Evolutionary conservation across 2,329 filamentous ascomycete genomes (phyloP).

Genomic region (Amesomyces nigricolor): DNA sequence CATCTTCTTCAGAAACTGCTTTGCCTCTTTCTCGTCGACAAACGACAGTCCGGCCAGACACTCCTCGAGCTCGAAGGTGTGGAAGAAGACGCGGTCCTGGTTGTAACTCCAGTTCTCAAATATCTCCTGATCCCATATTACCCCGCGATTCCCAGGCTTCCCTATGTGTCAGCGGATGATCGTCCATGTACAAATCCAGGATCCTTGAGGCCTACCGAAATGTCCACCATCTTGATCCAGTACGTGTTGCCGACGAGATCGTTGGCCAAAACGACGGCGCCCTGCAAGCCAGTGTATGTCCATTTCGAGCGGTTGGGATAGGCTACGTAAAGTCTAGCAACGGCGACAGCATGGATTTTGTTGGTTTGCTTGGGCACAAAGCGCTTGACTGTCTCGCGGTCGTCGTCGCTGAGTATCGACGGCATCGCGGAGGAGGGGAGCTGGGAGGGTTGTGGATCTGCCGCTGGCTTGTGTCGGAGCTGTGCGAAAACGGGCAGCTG

Average conservation of each 20-base stretch:
- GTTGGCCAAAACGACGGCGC: slow-evolving; percentile 84
- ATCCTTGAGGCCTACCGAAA: slow-evolving; percentile 62
- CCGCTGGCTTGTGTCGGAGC: not conserved
- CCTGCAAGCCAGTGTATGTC: slow-evolving; percentile 91
- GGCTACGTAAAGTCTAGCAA: slow-evolving; percentile 88
- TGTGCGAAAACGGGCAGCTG: not conserved
- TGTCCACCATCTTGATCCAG: slow-evolving; percentile 96
- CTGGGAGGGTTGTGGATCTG: not conserved
- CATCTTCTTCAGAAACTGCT: slow-evolving; percentile 96
- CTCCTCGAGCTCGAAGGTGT: slow-evolving; percentile 92
- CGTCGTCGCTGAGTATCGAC: slow-evolving; percentile 76
- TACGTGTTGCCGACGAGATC: slow-evolving; percentile 93
- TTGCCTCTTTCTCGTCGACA: slow-evolving; percentile 94
- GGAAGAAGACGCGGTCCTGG: slow-evolving; percentile 95
- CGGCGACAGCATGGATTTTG: slow-evolving; percentile 95
- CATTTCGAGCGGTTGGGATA: slow-evolving; percentile 81
- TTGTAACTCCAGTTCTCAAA: slow-evolving; percentile 95
- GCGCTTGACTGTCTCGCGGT: slow-evolving; percentile 95
- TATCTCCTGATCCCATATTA: slow-evolving; percentile 96
- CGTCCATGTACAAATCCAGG: slow-evolving; percentile 2
- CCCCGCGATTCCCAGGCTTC: slow-evolving; percentile 70
- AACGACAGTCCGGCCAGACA: slow-evolving; percentile 89
- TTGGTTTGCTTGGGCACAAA: slow-evolving; percentile 89
- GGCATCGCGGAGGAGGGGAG: slow-evolving; percentile 39
- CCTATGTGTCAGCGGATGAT: slow-evolving; percentile 18